A percentile compares a stretch with the other conserved stretches of the same genome.
These are phyloP conservation scores for Nicotiana paniculata DNA, from an alignment of 257 asterid genomes.

Conservation along the genomic window DNA sequence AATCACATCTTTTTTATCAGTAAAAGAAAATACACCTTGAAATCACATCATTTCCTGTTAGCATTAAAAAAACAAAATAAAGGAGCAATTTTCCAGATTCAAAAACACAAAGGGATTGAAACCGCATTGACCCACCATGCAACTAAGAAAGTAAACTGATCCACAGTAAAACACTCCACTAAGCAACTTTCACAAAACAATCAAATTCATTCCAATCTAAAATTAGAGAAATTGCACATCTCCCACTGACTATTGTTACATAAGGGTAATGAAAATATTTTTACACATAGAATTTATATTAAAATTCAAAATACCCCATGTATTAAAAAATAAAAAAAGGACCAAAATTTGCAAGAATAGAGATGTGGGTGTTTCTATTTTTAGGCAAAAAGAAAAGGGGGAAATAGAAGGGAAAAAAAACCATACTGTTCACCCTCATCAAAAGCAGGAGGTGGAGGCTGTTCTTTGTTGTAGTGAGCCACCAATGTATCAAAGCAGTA, in stretches of 20 bases:
- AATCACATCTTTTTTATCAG: too few relatives aligned
- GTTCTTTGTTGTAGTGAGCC: slow-evolving; percentile 78
- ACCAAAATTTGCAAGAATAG: neutral
- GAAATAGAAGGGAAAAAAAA: too few relatives aligned
- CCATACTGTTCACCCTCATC: slow-evolving; percentile 89
- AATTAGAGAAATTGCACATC: neutral
- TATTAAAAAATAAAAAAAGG: neutral
- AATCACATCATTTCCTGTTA: neutral
- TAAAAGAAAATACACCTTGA: neutral
- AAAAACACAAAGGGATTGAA: neutral
- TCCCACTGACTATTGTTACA: too few relatives aligned
- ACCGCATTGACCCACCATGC: slow-evolving; percentile 1
- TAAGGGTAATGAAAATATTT: neutral
- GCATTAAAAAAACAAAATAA: neutral
- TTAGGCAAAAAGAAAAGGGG: neutral
- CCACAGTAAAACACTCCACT: neutral
- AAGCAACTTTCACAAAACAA: neutral
- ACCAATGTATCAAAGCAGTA: slow-evolving; percentile 92
- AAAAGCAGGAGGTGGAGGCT: slow-evolving; percentile 84
- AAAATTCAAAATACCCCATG: neutral
- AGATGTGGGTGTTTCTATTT: neutral
- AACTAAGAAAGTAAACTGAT: neutral
- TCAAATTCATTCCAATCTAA: neutral
- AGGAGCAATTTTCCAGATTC: neutral
- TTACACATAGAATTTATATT: neutral